A percentile compares a stretch with the other conserved stretches of the same genome.
phyloP scores from a whole-genome alignment of 2,329 filamentous ascomycete genomes.

The Harringtonia lauricola region DNA sequence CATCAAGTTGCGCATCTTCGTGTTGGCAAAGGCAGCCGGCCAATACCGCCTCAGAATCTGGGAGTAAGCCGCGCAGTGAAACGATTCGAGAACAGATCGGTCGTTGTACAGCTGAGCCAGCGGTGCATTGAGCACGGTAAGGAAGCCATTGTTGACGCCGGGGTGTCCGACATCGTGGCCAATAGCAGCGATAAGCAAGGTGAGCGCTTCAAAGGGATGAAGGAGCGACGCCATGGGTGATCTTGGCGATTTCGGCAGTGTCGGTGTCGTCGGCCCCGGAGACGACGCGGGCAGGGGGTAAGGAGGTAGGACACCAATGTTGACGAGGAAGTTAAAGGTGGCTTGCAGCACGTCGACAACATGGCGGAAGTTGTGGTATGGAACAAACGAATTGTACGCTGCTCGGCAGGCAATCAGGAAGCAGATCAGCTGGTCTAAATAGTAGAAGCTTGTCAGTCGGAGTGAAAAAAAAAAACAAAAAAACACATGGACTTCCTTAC shows the following conservation, averaged over 20 bases:
- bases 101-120: constrained; percentile 95
- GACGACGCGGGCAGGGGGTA: constrained; percentile 42
- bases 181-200: constrained; percentile 87
- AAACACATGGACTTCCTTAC: constrained; percentile 36
- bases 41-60: constrained; percentile 90
- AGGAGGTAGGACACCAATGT: constrained; percentile 62
- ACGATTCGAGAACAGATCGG: constrained; percentile 90
- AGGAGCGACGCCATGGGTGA: constrained; percentile 65
- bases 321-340: constrained; percentile 78
- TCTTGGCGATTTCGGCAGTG: constrained; percentile 64
- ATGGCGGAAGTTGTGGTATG: constrained; percentile 97
- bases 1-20: constrained; percentile 76
- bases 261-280: constrained; percentile 33
- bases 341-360: constrained; percentile 94
- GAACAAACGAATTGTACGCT: constrained; percentile 93
- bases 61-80: constrained; percentile 93
- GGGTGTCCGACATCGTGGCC: constrained; percentile 97
- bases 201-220: constrained; percentile 78
- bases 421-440: constrained; percentile 63
- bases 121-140: constrained; percentile 83
- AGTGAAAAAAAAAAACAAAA: constrained; percentile 2
- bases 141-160: constrained; percentile 94
- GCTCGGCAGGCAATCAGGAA: constrained; percentile 82
- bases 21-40: constrained; percentile 70
- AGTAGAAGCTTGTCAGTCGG: background rate